These are phyloP conservation scores for Sporisorium graminicola DNA, from an alignment of 1,284 basidiomycete genomes.

Conservation along the genomic window DNA sequence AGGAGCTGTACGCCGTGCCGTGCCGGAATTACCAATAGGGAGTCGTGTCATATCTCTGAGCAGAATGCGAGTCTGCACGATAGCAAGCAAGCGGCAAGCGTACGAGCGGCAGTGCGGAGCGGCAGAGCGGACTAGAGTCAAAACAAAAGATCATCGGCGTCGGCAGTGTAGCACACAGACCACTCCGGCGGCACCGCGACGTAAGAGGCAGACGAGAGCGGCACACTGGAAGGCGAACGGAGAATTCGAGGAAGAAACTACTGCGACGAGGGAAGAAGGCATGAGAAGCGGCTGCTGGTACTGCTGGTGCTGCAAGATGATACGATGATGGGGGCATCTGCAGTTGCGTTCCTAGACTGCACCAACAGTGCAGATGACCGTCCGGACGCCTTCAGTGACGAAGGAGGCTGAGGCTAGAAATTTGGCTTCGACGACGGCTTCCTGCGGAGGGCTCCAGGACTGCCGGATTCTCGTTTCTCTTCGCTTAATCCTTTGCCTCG, in stretches of 20 bases:
- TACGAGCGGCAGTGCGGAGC: neutral
- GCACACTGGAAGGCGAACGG: neutral
- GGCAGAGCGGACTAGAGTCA: neutral
- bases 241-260: neutral
- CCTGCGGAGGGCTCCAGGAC: neutral
- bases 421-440: neutral
- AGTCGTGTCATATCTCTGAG: no score
- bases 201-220: neutral
- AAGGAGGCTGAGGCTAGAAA: neutral
- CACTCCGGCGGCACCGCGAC: neutral
- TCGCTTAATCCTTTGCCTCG: neutral
- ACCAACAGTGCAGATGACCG: neutral
- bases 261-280: neutral
- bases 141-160: neutral
- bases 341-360: neutral
- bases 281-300: neutral
- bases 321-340: neutral
- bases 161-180: neutral
- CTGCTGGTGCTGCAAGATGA: constrained; percentile 2
- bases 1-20: neutral
- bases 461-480: neutral
- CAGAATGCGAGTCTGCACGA: neutral
- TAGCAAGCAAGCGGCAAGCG: neutral
- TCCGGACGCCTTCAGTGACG: neutral
- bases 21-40: no score